phyloP scores from a whole-genome alignment of 2,329 filamentous ascomycete species.

The Geosmithia putterillii region DNA sequence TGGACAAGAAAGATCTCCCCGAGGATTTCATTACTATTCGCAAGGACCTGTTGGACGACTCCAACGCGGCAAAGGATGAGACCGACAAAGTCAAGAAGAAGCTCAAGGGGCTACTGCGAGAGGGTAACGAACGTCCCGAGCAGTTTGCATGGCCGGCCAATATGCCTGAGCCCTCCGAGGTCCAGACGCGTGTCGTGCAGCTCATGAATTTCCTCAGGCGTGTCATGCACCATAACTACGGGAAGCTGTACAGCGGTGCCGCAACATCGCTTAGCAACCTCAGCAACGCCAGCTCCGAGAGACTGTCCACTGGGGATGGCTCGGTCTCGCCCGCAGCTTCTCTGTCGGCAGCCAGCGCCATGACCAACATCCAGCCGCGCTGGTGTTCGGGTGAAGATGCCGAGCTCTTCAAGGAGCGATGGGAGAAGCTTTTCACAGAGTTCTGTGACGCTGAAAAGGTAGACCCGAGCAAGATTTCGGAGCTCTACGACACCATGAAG shows the following conservation, averaged over 20 bases:
- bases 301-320: constrained; percentile 20
- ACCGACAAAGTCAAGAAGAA: constrained; percentile 99
- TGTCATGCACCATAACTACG: constrained; percentile 92
- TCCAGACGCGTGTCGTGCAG: constrained; percentile 83
- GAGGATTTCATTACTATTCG: constrained; percentile 81
- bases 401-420: constrained; percentile 87
- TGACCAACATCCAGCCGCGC: constrained; percentile 67
- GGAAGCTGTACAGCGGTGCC: constrained; percentile 58
- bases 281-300: constrained; percentile 34
- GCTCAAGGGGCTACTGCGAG: constrained; percentile 80
- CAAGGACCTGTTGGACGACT: constrained; percentile 92
- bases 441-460: constrained; percentile 97
- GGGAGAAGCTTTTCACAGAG: constrained; percentile 96
- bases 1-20: constrained; percentile 74
- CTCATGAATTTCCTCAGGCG: constrained; percentile 95
- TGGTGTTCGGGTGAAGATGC: constrained; percentile 97
- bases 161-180: constrained; percentile 86
- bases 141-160: constrained; percentile 98
- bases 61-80: constrained; percentile 95
- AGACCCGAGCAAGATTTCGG: constrained; percentile 95
- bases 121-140: constrained; percentile 84
- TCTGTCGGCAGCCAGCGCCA: constrained; percentile 47
- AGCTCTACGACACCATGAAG: constrained; percentile 99
- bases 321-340: constrained; percentile 30
- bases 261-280: constrained; percentile 50